These are phyloP conservation scores for Mycena vitilis DNA, from an alignment of 768 basidiomycete species.

Conservation along the genomic window DNA sequence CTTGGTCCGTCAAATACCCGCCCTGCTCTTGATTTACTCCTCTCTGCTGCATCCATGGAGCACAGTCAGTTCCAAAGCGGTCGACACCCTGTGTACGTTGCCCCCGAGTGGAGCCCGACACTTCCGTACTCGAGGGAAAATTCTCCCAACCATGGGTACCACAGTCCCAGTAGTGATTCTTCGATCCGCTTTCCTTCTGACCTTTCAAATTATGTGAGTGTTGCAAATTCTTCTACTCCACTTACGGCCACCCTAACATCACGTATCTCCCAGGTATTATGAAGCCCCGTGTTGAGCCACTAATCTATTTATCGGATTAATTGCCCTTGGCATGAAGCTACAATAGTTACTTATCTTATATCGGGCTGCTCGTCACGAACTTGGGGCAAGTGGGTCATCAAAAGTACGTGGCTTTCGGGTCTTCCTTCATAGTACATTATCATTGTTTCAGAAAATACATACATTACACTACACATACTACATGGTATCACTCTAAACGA, in stretches of 20 bases:
- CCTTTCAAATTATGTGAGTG: constrained; percentile 50
- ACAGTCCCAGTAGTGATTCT: constrained; percentile 31
- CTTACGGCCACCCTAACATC: constrained; percentile 18
- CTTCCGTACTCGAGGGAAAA: constrained; percentile 15
- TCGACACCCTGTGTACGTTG: constrained; percentile 21
- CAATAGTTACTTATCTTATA: constrained; percentile 5
- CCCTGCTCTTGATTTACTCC: constrained; percentile 4
- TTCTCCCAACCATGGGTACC: constrained; percentile 32
- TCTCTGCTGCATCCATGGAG: constrained; percentile 16
- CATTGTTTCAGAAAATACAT: constrained; percentile 13
- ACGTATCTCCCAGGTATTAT: constrained; percentile 30
- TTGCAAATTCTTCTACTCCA: constrained; percentile 24
- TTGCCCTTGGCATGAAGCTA: constrained; percentile 2
- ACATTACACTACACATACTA: not conserved
- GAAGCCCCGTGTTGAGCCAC: constrained; percentile 10
- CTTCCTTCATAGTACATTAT: constrained; percentile 20
- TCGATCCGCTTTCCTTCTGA: constrained; percentile 45
- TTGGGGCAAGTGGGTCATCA: not conserved
- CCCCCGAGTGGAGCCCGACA: constrained; percentile 15
- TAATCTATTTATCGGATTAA: constrained; percentile 28
- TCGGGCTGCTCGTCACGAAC: not conserved
- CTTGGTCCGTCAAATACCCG: constrained; percentile 25
- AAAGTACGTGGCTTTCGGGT: constrained; percentile 19
- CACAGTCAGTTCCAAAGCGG: not conserved
- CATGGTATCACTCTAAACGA: constrained; percentile 47